Evolutionary conservation across 495 filamentous ascomycete species (phyloP).

Genomic region (Talaromyces stipitatus): DNA sequence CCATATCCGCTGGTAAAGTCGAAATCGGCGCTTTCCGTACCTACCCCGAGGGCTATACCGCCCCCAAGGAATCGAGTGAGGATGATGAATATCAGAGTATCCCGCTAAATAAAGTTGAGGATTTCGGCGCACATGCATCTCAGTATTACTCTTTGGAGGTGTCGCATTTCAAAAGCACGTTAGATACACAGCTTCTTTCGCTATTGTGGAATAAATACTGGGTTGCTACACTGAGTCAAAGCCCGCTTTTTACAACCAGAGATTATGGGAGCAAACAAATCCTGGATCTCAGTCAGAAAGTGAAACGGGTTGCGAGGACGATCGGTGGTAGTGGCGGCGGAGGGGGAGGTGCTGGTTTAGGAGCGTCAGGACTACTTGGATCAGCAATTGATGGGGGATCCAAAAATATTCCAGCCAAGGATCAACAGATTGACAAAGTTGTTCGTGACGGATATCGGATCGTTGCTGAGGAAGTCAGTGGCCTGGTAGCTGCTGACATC

Average conservation of each 20-base stretch:
- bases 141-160: conserved; percentile 89
- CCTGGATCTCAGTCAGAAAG: conserved; percentile 74
- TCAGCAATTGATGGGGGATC: not conserved
- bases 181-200: conserved; percentile 79
- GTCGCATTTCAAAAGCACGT: conserved; percentile 83
- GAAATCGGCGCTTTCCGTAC: conserved; percentile 97
- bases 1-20: conserved; percentile 88
- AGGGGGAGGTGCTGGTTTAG: not conserved
- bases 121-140: conserved; percentile 88
- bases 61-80: conserved; percentile 34
- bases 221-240: conserved; percentile 96
- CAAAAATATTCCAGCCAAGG: conserved; percentile 32
- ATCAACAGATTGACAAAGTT: conserved; percentile 69
- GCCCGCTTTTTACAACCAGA: conserved; percentile 83
- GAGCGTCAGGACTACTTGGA: not conserved
- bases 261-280: conserved; percentile 93
- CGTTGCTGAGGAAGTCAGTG: conserved; percentile 77
- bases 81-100: conserved; percentile 62
- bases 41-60: conserved; percentile 69
- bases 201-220: conserved; percentile 99
- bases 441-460: conserved; percentile 74
- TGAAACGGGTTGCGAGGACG: conserved; percentile 51
- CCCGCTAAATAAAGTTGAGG: conserved; percentile 83
- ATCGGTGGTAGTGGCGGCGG: conserved; percentile 19
- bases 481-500: conserved; percentile 71